These are phyloP conservation scores for Plantago lanceolata DNA, from an alignment of 305 asterid species.

Conservation along the genomic window DNA sequence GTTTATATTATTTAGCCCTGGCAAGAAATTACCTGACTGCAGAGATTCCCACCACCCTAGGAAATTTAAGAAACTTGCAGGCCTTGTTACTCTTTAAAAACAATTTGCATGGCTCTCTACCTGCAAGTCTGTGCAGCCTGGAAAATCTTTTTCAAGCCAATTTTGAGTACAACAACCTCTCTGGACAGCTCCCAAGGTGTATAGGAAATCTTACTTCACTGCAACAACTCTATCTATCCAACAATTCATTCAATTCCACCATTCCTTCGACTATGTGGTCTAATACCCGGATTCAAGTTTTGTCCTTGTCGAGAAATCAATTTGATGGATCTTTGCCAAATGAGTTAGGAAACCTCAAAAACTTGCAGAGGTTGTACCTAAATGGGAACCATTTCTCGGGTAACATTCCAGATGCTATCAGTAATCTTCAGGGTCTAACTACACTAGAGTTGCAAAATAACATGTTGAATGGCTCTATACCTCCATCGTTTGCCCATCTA, in stretches of 20 bases:
- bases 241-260: slow-evolving; percentile 18
- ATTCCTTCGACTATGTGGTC: slow-evolving; percentile 21
- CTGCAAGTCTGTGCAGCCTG: slow-evolving; percentile 3
- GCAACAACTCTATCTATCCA: background rate
- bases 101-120: slow-evolving; percentile 15
- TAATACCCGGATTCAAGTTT: background rate
- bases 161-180: background rate
- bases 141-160: background rate
- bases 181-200: slow-evolving; percentile 19
- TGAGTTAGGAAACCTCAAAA: slow-evolving; percentile 11
- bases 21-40: slow-evolving; percentile 9
- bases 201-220: slow-evolving; percentile 19
- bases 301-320: background rate
- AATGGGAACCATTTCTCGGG: slow-evolving; percentile 21
- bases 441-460: background rate
- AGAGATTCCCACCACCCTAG: slow-evolving; percentile 19
- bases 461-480: slow-evolving; percentile 7
- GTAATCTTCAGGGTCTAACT: background rate
- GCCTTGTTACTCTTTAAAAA: background rate
- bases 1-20: background rate
- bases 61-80: slow-evolving; percentile 19
- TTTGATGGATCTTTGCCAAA: slow-evolving; percentile 20
- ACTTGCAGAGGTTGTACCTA: background rate
- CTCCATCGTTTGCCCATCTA: slow-evolving; percentile 11
- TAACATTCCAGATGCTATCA: slow-evolving; percentile 8